phyloP scores from a whole-genome alignment of 2,329 filamentous ascomycete species.

The Dactylellina parvicollis region DNA sequence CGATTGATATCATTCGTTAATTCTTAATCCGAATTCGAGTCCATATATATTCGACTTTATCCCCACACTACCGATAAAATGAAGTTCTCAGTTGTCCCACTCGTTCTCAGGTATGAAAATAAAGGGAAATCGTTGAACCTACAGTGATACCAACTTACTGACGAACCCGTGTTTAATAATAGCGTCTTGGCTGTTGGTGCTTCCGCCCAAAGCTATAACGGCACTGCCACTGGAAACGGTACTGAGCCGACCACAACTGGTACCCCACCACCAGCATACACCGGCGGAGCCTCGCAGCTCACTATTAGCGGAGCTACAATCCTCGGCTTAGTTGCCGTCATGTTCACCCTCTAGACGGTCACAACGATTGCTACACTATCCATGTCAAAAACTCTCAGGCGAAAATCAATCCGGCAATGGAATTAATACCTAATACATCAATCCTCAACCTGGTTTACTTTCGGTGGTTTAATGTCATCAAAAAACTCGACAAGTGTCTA shows the following conservation, averaged over 20 bases:
- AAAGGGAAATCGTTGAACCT: too few species aligned
- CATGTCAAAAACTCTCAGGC: too few species aligned
- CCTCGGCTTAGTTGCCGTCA: conserved; percentile 8
- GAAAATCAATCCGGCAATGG: too few species aligned
- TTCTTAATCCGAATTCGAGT: background rate
- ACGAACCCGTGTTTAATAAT: background rate
- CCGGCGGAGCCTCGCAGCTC: conserved; percentile 7
- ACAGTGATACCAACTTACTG: background rate
- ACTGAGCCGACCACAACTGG: background rate
- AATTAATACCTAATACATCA: too few species aligned
- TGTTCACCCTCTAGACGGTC: background rate
- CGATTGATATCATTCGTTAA: background rate
- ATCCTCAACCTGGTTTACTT: too few species aligned
- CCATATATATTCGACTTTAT: background rate
- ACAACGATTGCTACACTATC: background rate
- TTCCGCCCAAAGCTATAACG: background rate
- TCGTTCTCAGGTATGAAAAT: conserved; percentile 2
- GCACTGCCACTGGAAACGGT: background rate
- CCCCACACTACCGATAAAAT: background rate
- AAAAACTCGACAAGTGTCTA: too few species aligned
- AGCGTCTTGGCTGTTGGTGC: conserved; percentile 5
- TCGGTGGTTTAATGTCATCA: too few species aligned
- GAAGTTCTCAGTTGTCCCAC: conserved; percentile 2
- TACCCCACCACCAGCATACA: conserved; percentile 4
- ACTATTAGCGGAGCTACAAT: background rate